Percentiles rank a stretch among this genome's conserved stretches.
Conservation (phyloP, 257 asterid species). For the Solanum appendiculatum region DNA sequence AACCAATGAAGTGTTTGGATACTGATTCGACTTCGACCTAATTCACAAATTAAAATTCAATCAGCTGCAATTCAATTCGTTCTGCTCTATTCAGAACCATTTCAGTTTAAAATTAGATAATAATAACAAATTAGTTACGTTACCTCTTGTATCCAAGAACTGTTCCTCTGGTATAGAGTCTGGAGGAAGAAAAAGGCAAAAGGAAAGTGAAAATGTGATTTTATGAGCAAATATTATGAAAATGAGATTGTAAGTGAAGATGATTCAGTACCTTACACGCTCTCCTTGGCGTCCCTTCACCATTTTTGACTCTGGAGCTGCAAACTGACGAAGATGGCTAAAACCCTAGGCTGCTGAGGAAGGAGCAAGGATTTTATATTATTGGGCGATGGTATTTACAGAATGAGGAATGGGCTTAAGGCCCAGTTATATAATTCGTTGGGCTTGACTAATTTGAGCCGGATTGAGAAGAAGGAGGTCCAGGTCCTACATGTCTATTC, state of each 20-base stretch:
- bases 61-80: not conserved
- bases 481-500: no score
- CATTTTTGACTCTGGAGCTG: conserved; percentile 14
- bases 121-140: not conserved
- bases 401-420: not conserved
- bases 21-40: conserved; percentile 93
- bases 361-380: not conserved
- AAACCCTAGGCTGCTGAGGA: not conserved
- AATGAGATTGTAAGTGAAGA: not conserved
- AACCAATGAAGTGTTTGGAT: conserved; percentile 77
- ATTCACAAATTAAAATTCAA: not conserved
- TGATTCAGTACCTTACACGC: conserved; percentile 34
- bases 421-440: not conserved
- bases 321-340: not conserved
- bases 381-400: not conserved
- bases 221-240: not conserved
- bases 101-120: not conserved
- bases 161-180: conserved; percentile 50
- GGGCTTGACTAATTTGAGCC: not conserved
- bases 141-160: conserved; percentile 64
- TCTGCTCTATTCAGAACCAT: not conserved
- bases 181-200: not conserved
- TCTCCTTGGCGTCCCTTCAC: conserved; percentile 75
- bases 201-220: not conserved
- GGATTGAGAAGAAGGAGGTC: not conserved